Evolutionary conservation across 2,329 filamentous ascomycete genomes (phyloP).

Genomic region (Diplodia intermedia): DNA sequence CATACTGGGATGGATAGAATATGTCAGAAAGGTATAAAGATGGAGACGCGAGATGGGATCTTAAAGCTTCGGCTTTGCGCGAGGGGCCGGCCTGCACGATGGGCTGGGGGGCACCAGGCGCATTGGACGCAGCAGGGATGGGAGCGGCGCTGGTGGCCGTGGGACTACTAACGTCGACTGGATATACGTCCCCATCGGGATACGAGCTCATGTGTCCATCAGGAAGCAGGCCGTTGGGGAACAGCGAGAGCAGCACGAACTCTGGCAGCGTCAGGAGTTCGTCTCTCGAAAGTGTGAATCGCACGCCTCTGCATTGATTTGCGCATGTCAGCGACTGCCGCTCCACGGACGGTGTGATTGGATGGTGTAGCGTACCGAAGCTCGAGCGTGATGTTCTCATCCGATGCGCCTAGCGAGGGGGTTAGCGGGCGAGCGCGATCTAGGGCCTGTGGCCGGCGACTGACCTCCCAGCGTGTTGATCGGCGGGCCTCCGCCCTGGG

Average conservation of each 20-base stretch:
- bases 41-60: slow-evolving; percentile 51
- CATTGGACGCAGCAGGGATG: slow-evolving; percentile 40
- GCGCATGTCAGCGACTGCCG: slow-evolving; percentile 36
- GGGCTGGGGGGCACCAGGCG: slow-evolving; percentile 33
- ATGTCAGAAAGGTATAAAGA: slow-evolving; percentile 64
- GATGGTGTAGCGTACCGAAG: slow-evolving; percentile 70
- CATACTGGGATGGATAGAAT: slow-evolving; percentile 74
- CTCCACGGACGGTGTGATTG: not conserved
- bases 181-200: slow-evolving; percentile 90
- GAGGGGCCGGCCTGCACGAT: slow-evolving; percentile 43
- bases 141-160: not conserved
- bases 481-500: slow-evolving; percentile 84
- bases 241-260: slow-evolving; percentile 96
- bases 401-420: slow-evolving; percentile 69
- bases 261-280: slow-evolving; percentile 95
- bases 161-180: slow-evolving; percentile 82
- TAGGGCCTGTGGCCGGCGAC: slow-evolving; percentile 13
- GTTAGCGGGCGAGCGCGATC: slow-evolving; percentile 28
- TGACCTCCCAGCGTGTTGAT: slow-evolving; percentile 87
- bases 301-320: slow-evolving; percentile 71
- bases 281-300: slow-evolving; percentile 92
- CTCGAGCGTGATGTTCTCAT: slow-evolving; percentile 95
- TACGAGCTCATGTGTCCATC: slow-evolving; percentile 95
- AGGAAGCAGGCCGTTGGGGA: slow-evolving; percentile 96
- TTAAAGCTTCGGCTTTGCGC: slow-evolving; percentile 45